phyloP scores from a whole-genome alignment of 1,284 basidiomycete genomes.

The Pisolithus thermaeus region DNA sequence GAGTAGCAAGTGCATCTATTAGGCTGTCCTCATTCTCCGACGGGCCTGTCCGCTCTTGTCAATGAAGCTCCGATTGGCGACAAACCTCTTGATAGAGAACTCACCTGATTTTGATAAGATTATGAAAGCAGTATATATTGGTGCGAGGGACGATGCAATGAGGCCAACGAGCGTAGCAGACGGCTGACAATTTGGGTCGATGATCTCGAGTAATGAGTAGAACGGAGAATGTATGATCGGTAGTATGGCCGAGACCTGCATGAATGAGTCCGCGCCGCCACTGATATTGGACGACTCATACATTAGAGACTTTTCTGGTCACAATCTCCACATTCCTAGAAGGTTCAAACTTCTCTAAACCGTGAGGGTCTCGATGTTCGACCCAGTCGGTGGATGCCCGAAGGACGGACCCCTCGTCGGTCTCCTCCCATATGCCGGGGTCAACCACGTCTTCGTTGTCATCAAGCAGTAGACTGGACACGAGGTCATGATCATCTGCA shows the following conservation, averaged over 20 bases:
- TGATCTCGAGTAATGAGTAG: slow-evolving; percentile 40
- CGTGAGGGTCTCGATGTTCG: slow-evolving; percentile 56
- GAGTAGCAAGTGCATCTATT: slow-evolving; percentile 44
- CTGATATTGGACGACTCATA: slow-evolving; percentile 11
- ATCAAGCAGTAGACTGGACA: slow-evolving; percentile 41
- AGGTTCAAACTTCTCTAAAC: slow-evolving; percentile 59
- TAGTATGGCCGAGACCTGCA: slow-evolving; percentile 29
- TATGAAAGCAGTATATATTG: slow-evolving; percentile 53
- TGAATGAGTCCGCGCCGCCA: slow-evolving; percentile 4
- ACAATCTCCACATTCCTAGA: slow-evolving; percentile 56
- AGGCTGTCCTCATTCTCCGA: slow-evolving; percentile 38
- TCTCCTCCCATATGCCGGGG: slow-evolving; percentile 48
- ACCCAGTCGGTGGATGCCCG: slow-evolving; percentile 65
- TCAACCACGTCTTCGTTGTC: slow-evolving; percentile 64
- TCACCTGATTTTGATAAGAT: slow-evolving; percentile 46
- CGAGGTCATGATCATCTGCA: slow-evolving; percentile 23
- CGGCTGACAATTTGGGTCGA: slow-evolving; percentile 46
- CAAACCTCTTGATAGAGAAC: slow-evolving; percentile 9
- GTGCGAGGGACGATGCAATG: slow-evolving; percentile 47
- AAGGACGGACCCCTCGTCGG: slow-evolving; percentile 35
- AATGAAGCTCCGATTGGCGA: not conserved
- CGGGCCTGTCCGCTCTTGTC: slow-evolving; percentile 19
- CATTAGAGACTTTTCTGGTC: slow-evolving; percentile 23
- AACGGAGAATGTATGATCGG: slow-evolving; percentile 54
- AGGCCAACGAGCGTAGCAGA: slow-evolving; percentile 46